Evolutionary conservation across 1,284 basidiomycete species (phyloP), one percentile per base, ranked within the genome.

Genomic region (Cryptococcus sp.): DNA sequence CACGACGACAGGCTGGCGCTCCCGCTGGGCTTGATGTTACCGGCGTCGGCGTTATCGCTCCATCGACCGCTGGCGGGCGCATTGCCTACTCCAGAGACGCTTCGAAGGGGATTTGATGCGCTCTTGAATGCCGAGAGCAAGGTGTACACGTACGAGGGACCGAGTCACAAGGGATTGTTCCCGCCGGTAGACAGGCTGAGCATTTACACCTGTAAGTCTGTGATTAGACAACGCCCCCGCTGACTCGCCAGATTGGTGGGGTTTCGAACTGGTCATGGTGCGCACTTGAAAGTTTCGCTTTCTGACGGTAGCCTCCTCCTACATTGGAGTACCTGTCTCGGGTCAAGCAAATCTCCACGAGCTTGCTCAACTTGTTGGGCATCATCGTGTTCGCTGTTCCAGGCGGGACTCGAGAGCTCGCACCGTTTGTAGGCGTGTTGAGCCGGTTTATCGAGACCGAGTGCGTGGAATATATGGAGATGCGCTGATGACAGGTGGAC

Each of bases 371-470:
- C 23, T 50, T 58, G 2, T 45, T 58, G 7, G 42, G 45, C 21
- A 48, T 58, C n/a, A 50, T 58, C 25, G 57, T 58, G 0, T 58
- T 47, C 34, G 57, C 57, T 16, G 57, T 58, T 12, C 57, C 57
- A 9, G 57, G 57, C 19, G 57, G 57, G 11, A 55, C 57, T 11
- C 5, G 54, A 22, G 57, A 58, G 28, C 35, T 58, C 11, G 57
- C 57, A 4, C 57, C 57, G 6, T 58, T 58, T 37, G 50, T 58
- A 5, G 51, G 54, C 5, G 48, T 58, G 9, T 23, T 58, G 12
- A 54, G 50, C 37, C 45, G 51, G 9, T 56, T 50, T 28, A 54
- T 58, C 25, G 57, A 58, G 45, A 54, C 52, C 4, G 57, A 58
- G 52, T 58, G 32, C 45, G 56, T 55, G 24, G 12, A 10, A 24